Conservation (phyloP, 257 asterid species). For the Solanum dulcamara region DNA sequence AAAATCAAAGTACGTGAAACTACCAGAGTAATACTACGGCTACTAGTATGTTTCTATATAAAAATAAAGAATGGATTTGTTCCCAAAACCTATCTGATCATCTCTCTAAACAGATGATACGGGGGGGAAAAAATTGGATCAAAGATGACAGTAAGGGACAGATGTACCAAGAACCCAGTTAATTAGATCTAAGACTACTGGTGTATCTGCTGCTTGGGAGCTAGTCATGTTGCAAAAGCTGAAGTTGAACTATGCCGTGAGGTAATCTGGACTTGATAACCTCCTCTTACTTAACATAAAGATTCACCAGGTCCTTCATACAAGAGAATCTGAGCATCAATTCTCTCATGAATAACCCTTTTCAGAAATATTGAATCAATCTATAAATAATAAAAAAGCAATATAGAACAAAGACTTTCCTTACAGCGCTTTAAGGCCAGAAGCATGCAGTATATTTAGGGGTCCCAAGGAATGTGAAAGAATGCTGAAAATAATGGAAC, state of each 20-base stretch:
- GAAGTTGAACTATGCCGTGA: not conserved
- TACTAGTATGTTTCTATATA: not conserved
- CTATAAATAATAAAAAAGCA: not conserved
- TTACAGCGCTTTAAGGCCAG: not conserved
- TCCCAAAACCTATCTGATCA: not conserved
- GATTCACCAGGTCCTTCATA: not conserved
- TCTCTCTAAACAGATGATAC: not conserved
- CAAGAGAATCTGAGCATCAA: not conserved
- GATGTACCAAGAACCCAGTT: not conserved
- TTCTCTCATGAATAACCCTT: not conserved
- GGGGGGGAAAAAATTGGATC: not conserved
- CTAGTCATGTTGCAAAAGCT: not conserved
- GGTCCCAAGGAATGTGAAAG: too few species aligned
- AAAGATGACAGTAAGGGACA: not conserved
- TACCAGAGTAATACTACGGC: not conserved
- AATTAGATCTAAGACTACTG: not conserved
- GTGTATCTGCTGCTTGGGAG: not conserved
- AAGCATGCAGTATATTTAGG: too few species aligned
- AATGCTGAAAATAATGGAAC: not conserved
- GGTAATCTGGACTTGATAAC: not conserved
- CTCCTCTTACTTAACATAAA: not conserved
- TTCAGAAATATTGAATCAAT: not conserved
- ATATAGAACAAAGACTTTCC: not conserved
- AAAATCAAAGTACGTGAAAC: not conserved
- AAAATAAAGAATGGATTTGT: not conserved